These are phyloP conservation scores for Talaromyces sp. DNA, from an alignment of 2,329 filamentous ascomycete species.

Conservation along the genomic window DNA sequence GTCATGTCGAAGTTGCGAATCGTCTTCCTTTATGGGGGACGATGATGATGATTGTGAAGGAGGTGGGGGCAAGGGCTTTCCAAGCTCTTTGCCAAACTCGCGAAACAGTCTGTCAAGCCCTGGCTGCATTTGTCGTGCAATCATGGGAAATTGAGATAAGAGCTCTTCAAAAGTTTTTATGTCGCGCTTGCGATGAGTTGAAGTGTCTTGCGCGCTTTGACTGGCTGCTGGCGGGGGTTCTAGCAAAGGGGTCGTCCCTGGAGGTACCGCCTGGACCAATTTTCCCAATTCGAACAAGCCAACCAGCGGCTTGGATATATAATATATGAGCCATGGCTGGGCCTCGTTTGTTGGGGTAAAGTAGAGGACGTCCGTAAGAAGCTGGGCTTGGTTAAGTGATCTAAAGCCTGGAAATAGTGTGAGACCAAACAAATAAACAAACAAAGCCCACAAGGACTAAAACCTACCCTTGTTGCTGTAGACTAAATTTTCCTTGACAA, in stretches of 20 bases:
- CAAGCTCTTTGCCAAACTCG: slow-evolving; percentile 80
- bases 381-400: slow-evolving; percentile 78
- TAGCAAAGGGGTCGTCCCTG: slow-evolving; percentile 35
- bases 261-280: slow-evolving; percentile 60
- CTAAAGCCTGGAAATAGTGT: slow-evolving; percentile 67
- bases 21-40: slow-evolving; percentile 50
- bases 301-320: slow-evolving; percentile 82
- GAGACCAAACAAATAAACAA: neutral
- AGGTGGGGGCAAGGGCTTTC: slow-evolving; percentile 75
- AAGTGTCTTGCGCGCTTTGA: slow-evolving; percentile 27
- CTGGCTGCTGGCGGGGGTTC: slow-evolving; percentile 17
- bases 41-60: slow-evolving; percentile 50
- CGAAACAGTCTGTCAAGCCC: slow-evolving; percentile 84
- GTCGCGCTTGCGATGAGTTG: slow-evolving; percentile 66
- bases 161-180: slow-evolving; percentile 87
- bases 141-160: slow-evolving; percentile 87
- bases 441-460: neutral
- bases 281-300: slow-evolving; percentile 74
- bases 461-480: slow-evolving; percentile 92
- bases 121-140: slow-evolving; percentile 90
- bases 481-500: slow-evolving; percentile 86
- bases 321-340: slow-evolving; percentile 94
- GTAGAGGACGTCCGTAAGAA: slow-evolving; percentile 79
- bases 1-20: slow-evolving; percentile 20
- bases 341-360: slow-evolving; percentile 85